Evolutionary conservation across 805 yeast species (phyloP).

Genomic region (Cyberlindnera euphorbiae): DNA sequence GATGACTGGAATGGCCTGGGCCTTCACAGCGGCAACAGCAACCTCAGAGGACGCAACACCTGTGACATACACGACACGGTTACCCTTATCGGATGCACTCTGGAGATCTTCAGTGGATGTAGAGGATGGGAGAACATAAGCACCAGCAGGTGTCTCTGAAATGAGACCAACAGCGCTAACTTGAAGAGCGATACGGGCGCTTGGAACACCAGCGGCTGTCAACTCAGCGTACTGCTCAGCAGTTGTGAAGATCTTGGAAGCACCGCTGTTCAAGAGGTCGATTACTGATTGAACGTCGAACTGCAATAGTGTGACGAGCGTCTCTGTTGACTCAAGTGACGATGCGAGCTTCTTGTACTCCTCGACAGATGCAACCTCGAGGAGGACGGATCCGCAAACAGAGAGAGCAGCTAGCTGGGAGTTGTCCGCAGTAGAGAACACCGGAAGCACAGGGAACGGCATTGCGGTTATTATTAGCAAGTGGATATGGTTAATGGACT

Average conservation of each 20-base stretch:
- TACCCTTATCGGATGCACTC: constrained; percentile 16
- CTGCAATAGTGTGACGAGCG: constrained; percentile 20
- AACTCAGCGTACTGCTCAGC: constrained; percentile 29
- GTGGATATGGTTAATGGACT: too few relatives aligned
- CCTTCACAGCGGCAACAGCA: constrained; percentile 13
- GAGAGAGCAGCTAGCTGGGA: constrained; percentile 14
- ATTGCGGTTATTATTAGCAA: constrained; percentile 7
- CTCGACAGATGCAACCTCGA: constrained; percentile 14
- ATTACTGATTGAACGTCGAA: constrained; percentile 40
- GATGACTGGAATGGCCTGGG: constrained; percentile 24
- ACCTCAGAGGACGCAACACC: constrained; percentile 7
- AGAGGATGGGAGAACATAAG: constrained; percentile 20
- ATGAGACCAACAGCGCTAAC: constrained; percentile 6
- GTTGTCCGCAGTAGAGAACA: constrained; percentile 17
- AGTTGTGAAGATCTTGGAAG: constrained; percentile 40
- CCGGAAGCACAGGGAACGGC: constrained; percentile 37
- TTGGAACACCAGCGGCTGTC: constrained; percentile 47
- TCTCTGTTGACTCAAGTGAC: constrained; percentile 21
- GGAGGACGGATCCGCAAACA: constrained; percentile 26
- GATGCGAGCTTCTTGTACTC: constrained; percentile 9
- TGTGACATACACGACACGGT: constrained; percentile 14
- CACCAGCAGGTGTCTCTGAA: constrained; percentile 9
- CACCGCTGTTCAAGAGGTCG: constrained; percentile 58
- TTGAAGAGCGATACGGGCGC: constrained; percentile 17
- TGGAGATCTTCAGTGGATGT: constrained; percentile 19